Conservation (phyloP, 495 filamentous ascomycete species). For the Talaromyces wortmannii region DNA sequence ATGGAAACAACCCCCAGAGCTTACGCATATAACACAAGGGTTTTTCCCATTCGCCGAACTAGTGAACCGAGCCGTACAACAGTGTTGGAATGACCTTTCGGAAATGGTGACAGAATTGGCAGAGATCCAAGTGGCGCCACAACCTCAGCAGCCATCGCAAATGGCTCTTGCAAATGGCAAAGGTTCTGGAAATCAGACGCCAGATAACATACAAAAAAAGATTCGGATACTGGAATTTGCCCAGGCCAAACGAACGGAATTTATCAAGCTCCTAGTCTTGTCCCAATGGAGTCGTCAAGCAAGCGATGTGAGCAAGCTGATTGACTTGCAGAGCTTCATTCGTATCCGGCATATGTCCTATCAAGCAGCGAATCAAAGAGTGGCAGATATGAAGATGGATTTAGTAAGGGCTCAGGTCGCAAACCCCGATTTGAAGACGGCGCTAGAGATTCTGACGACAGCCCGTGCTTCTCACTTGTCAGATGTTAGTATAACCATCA, state of each 20-base stretch:
- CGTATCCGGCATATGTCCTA: slow-evolving; percentile 52
- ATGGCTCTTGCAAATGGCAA: slow-evolving; percentile 42
- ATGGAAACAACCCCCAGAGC: slow-evolving; percentile 58
- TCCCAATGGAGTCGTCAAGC: slow-evolving; percentile 80
- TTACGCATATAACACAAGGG: slow-evolving; percentile 70
- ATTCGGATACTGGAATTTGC: slow-evolving; percentile 66
- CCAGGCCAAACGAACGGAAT: slow-evolving; percentile 56
- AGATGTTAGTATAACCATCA: slow-evolving; percentile 45
- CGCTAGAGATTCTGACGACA: slow-evolving; percentile 71
- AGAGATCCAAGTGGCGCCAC: slow-evolving; percentile 48
- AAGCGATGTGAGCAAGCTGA: slow-evolving; percentile 67
- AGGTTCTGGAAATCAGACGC: slow-evolving; percentile 46
- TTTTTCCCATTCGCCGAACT: slow-evolving; percentile 66
- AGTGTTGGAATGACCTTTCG: slow-evolving; percentile 68
- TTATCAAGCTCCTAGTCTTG: slow-evolving; percentile 86
- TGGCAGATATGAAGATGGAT: slow-evolving; percentile 64
- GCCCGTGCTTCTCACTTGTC: slow-evolving; percentile 71
- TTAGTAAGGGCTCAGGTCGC: slow-evolving; percentile 60
- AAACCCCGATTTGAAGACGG: slow-evolving; percentile 86
- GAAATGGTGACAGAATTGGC: slow-evolving; percentile 65
- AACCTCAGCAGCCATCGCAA: slow-evolving; percentile 16
- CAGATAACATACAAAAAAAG: slow-evolving; percentile 74
- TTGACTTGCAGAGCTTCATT: slow-evolving; percentile 74
- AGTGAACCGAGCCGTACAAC: slow-evolving; percentile 69
- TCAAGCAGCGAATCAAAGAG: slow-evolving; percentile 43